A percentile compares a stretch with the other conserved stretches of the same genome.
Evolutionary conservation across 1,284 basidiomycete genomes (phyloP).

Genomic region (Vanrija pseudolonga): DNA sequence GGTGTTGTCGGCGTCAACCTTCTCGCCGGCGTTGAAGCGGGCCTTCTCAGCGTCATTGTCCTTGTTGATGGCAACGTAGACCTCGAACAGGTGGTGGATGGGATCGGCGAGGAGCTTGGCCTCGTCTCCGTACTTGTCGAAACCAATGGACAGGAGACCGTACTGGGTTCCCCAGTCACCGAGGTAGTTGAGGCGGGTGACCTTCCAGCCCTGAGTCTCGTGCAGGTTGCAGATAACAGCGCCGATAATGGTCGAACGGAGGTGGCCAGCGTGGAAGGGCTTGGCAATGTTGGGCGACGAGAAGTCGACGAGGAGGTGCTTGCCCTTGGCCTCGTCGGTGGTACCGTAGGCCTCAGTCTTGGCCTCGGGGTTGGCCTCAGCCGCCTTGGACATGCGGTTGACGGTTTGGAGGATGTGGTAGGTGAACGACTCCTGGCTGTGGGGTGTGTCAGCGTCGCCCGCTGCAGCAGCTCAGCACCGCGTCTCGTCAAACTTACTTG

Average conservation of each 20-base stretch:
- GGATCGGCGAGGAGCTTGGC: slow-evolving; percentile 80
- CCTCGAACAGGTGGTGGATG: slow-evolving; percentile 88
- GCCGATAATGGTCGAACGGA: slow-evolving; percentile 96
- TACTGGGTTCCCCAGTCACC: slow-evolving; percentile 94
- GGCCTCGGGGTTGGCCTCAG: slow-evolving; percentile 31
- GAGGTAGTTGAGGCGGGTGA: slow-evolving; percentile 86
- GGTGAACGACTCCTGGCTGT: slow-evolving; percentile 59
- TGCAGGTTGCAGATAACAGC: slow-evolving; percentile 90
- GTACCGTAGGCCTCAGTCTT: slow-evolving; percentile 64
- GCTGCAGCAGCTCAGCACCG: neutral
- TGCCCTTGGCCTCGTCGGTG: slow-evolving; percentile 70
- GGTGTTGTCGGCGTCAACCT: slow-evolving; percentile 31
- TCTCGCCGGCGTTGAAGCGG: slow-evolving; percentile 48
- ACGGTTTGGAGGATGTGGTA: slow-evolving; percentile 78
- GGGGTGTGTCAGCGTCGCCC: neutral
- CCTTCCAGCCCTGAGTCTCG: slow-evolving; percentile 89
- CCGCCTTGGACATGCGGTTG: slow-evolving; percentile 59
- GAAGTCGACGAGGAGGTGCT: slow-evolving; percentile 67
- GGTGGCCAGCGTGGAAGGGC: slow-evolving; percentile 95
- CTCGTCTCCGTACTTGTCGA: slow-evolving; percentile 84
- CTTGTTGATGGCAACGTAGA: slow-evolving; percentile 91
- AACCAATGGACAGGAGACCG: slow-evolving; percentile 83
- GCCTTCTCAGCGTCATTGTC: slow-evolving; percentile 59
- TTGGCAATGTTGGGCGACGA: slow-evolving; percentile 98
- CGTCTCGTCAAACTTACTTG: slow-evolving; percentile 48